phyloP scores from a whole-genome alignment of 345 rosid genomes.

The Brassica rapa region DNA sequence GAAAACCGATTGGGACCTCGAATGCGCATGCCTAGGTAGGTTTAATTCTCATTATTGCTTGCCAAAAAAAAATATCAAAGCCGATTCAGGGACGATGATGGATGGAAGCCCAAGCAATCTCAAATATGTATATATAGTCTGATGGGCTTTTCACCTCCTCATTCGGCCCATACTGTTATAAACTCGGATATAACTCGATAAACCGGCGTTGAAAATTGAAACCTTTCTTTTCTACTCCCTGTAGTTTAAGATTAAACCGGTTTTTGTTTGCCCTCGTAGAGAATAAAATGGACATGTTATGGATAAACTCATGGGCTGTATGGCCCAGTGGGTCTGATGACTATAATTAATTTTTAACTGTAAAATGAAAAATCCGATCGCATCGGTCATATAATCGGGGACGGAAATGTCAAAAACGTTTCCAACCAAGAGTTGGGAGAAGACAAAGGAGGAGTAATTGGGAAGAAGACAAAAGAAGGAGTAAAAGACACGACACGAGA shows the following conservation, averaged over 20 bases:
- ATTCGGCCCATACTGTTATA: neutral
- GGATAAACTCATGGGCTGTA: neutral
- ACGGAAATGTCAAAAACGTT: neutral
- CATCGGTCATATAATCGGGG: too few relatives aligned
- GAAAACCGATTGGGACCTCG: too few relatives aligned
- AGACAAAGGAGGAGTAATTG: neutral
- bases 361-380: neutral
- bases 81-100: neutral
- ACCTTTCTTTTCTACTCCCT: neutral
- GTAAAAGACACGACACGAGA: constrained; percentile 22
- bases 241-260: neutral
- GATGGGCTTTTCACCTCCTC: neutral
- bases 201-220: neutral
- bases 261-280: neutral
- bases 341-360: neutral
- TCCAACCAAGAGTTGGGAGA: constrained; percentile 7
- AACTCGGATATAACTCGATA: too few relatives aligned
- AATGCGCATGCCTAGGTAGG: neutral
- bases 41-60: neutral
- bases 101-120: neutral
- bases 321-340: neutral
- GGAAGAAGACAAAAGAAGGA: neutral
- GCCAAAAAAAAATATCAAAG: neutral
- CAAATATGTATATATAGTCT: too few relatives aligned
- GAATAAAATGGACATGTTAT: neutral